A percentile compares a stretch with the other conserved stretches of the same genome.
Evolutionary conservation across 805 yeast genomes (phyloP).

Genomic region (Wickerhamomyces tratensis): DNA sequence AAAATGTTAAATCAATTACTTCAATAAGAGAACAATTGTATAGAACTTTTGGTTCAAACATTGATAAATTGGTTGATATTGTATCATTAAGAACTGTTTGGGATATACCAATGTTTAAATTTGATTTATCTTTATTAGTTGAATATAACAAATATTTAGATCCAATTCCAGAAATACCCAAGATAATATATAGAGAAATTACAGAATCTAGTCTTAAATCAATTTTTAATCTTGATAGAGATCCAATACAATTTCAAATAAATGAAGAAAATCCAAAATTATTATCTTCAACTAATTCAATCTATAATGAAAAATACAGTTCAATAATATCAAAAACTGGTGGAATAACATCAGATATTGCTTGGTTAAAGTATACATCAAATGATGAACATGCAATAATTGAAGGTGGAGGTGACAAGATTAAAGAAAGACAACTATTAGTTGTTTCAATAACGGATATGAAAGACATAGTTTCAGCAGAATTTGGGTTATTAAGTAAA

Average conservation of each 20-base stretch:
- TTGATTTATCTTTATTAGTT: constrained; percentile 18
- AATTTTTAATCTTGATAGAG: too few relatives aligned
- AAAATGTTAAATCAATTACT: constrained; percentile 20
- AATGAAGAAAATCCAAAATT: constrained; percentile 5
- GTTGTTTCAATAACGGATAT: constrained; percentile 40
- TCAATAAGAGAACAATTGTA: constrained; percentile 32
- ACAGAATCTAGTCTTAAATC: too few relatives aligned
- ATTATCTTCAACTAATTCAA: constrained; percentile 10
- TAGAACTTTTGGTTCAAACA: constrained; percentile 41
- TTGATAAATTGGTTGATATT: constrained; percentile 29
- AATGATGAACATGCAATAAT: too few relatives aligned
- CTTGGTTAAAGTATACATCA: constrained; percentile 34
- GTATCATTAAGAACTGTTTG: constrained; percentile 38
- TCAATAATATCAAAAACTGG: constrained; percentile 38
- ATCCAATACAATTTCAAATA: constrained; percentile 11
- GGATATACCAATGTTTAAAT: constrained; percentile 36
- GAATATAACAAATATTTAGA: constrained; percentile 14
- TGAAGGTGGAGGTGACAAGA: neutral
- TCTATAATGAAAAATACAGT: constrained; percentile 1
- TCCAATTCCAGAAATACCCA: constrained; percentile 1
- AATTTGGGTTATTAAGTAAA: constrained; percentile 18
- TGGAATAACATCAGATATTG: constrained; percentile 38
- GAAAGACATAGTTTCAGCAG: constrained; percentile 17
- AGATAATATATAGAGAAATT: constrained; percentile 2
- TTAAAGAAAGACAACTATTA: constrained; percentile 27